Evolutionary conservation across 2,329 filamentous ascomycete genomes (phyloP).

Genomic region (Aspergillus fructus): DNA sequence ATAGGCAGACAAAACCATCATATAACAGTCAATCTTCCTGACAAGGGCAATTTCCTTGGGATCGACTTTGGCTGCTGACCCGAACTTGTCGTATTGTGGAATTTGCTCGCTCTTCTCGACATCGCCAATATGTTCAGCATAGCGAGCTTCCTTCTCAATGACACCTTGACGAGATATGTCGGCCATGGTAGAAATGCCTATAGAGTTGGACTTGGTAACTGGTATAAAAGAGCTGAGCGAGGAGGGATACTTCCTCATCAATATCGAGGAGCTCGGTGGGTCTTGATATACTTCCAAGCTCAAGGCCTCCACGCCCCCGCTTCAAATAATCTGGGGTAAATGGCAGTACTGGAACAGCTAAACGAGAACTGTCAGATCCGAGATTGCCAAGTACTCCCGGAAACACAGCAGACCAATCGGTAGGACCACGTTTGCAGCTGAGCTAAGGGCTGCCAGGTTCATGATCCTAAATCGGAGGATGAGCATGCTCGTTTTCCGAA

Average conservation of each 20-base stretch:
- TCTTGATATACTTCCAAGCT: conserved; percentile 1
- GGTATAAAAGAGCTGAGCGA: neutral
- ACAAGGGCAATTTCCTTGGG: conserved; percentile 14
- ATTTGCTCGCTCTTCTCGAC: neutral
- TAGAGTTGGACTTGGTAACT: neutral
- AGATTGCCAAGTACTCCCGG: neutral
- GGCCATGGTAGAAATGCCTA: neutral
- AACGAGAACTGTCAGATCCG: neutral
- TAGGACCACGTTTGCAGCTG: neutral
- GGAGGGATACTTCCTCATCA: neutral
- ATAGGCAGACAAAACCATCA: conserved; percentile 7
- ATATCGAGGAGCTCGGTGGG: neutral
- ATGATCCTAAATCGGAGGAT: too few relatives aligned
- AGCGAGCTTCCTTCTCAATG: neutral
- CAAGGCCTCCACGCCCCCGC: neutral
- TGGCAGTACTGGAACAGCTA: neutral
- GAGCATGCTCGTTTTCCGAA: too few relatives aligned
- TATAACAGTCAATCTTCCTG: conserved; percentile 16
- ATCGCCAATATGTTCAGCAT: conserved; percentile 1
- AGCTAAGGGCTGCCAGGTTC: neutral
- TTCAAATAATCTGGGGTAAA: neutral
- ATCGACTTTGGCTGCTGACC: conserved; percentile 7
- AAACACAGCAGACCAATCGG: neutral
- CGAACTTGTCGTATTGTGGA: conserved; percentile 9
- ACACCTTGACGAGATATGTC: neutral